Percentiles rank a stretch among this genome's conserved stretches.
These are phyloP conservation scores for Pichia norvegensis DNA, from an alignment of 1,139 yeast species.

Conservation along the genomic window DNA sequence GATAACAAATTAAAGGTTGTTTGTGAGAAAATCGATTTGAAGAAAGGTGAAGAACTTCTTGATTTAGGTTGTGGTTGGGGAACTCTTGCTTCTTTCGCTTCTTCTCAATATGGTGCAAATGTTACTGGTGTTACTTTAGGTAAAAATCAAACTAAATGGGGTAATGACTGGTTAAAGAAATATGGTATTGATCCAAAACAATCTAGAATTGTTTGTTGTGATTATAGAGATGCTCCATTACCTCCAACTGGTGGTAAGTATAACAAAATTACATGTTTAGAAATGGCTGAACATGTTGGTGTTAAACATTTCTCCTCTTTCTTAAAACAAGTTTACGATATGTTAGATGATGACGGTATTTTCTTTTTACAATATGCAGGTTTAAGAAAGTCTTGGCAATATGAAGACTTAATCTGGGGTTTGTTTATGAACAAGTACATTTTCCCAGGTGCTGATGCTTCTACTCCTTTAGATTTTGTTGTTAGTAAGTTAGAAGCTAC, in stretches of 20 bases:
- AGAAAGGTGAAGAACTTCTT: constrained; percentile 64
- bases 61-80: constrained; percentile 98
- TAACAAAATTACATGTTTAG: constrained; percentile 84
- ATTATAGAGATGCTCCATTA: constrained; percentile 85
- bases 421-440: constrained; percentile 92
- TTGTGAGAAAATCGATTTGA: constrained; percentile 75
- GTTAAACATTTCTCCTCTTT: constrained; percentile 73
- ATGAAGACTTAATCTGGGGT: constrained; percentile 92
- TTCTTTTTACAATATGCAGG: constrained; percentile 89
- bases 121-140: constrained; percentile 91
- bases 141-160: constrained; percentile 87
- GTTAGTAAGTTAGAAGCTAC: constrained; percentile 68
- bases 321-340: constrained; percentile 71
- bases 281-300: constrained; percentile 97
- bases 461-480: constrained; percentile 85
- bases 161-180: constrained; percentile 58
- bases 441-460: constrained; percentile 97
- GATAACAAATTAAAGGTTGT: constrained; percentile 85
- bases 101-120: constrained; percentile 73
- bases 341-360: constrained; percentile 86
- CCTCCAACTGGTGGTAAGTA: constrained; percentile 52
- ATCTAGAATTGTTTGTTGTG: constrained; percentile 72
- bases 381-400: constrained; percentile 87
- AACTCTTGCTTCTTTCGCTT: constrained; percentile 78
- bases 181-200: constrained; percentile 66